Conservation (phyloP, 192 early-diverging fungal genomes). For the Podila epigama region DNA sequence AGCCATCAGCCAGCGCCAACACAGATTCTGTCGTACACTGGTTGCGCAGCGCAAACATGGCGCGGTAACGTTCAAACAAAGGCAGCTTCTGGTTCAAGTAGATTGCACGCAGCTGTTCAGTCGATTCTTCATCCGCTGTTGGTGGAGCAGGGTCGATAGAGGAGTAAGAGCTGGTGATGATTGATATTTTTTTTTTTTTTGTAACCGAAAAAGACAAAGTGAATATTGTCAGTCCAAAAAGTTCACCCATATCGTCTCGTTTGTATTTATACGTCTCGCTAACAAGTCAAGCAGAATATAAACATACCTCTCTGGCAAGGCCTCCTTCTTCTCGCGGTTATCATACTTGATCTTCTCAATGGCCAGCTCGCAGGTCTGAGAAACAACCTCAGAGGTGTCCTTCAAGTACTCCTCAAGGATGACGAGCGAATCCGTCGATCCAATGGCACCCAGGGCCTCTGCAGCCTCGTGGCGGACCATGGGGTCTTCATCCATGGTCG, state of each 20-base stretch:
- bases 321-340: conserved; percentile 58
- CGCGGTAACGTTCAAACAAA: conserved; percentile 91
- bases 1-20: conserved; percentile 82
- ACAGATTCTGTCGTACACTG: conserved; percentile 85
- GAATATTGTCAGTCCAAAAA: no score
- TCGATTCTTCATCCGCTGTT: conserved; percentile 62
- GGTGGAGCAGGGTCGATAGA: conserved; percentile 96
- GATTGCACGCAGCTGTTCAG: conserved; percentile 67
- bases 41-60: conserved; percentile 95
- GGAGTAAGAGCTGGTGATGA: conserved; percentile 60
- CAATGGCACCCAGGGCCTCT: conserved; percentile 95
- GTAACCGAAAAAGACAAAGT: neutral
- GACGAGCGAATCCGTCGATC: conserved; percentile 67
- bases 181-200: neutral
- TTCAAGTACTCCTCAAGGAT: conserved; percentile 80
- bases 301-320: conserved; percentile 40
- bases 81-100: conserved; percentile 74
- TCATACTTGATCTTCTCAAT: conserved; percentile 88
- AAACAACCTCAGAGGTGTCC: conserved; percentile 73
- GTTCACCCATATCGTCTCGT: no score
- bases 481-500: conserved; percentile 72
- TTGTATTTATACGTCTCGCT: neutral
- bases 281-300: neutral
- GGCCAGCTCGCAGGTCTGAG: conserved; percentile 92
- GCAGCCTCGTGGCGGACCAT: conserved; percentile 99